A percentile compares a stretch with the other conserved stretches of the same genome.
Evolutionary conservation across 257 asterid species (phyloP).

Genomic region (Ligustrum vulgare): DNA sequence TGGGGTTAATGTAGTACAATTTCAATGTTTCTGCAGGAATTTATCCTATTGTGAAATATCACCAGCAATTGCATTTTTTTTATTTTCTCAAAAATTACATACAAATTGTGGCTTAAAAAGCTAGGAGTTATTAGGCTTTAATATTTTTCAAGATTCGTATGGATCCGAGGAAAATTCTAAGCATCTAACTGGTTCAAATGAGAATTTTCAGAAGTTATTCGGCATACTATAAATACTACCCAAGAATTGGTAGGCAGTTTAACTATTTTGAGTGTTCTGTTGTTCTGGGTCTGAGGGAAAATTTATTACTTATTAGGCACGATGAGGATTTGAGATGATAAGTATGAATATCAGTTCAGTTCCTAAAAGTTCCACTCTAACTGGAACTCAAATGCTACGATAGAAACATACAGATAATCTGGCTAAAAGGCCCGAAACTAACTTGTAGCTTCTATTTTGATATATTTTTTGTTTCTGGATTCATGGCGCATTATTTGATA

Average conservation of each 20-base stretch:
- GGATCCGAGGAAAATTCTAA: not conserved
- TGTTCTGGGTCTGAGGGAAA: not conserved
- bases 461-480: not conserved
- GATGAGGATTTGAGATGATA: not conserved
- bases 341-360: not conserved
- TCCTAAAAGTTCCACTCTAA: not conserved
- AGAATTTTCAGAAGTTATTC: not conserved
- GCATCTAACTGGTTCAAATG: not conserved
- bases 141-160: not conserved
- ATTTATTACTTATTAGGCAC: not conserved
- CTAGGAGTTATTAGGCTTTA: not conserved
- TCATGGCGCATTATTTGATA: not conserved
- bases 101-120: not conserved
- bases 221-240: not conserved
- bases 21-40: not conserved
- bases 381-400: not conserved
- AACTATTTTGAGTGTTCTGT: not conserved
- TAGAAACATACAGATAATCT: not conserved
- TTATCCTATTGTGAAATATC: not conserved
- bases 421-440: not conserved
- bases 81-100: not conserved
- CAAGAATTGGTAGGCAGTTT: not conserved
- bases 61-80: not conserved
- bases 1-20: not conserved
- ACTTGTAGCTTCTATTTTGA: not conserved